Conservation (phyloP, 2,329 filamentous ascomycete species). For the Xylariaceae sp. region DNA sequence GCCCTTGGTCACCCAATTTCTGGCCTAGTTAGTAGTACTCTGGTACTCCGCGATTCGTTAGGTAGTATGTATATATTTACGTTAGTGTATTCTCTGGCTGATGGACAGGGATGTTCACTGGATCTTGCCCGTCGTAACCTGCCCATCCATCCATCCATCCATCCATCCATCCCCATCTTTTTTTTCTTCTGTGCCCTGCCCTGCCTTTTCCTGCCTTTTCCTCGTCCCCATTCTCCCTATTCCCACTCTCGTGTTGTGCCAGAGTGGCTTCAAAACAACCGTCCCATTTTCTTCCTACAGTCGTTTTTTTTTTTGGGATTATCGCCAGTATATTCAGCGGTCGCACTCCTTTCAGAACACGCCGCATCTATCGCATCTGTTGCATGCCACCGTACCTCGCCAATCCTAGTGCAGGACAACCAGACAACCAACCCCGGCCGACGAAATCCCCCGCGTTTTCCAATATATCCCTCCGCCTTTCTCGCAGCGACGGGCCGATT, state of each 20-base stretch:
- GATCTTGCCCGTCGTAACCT: slow-evolving; percentile 17
- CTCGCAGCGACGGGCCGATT: slow-evolving; percentile 40
- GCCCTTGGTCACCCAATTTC: slow-evolving; percentile 10
- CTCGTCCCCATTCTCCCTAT: slow-evolving; percentile 9
- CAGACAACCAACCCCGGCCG: slow-evolving; percentile 25
- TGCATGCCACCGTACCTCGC: slow-evolving; percentile 1
- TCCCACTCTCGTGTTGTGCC: slow-evolving; percentile 8
- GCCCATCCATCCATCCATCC: slow-evolving; percentile 4
- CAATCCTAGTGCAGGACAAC: slow-evolving; percentile 3
- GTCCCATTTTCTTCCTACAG: slow-evolving; percentile 9
- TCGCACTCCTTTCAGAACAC: slow-evolving; percentile 7
- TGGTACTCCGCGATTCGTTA: slow-evolving; percentile 21
- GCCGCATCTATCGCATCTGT: too few species aligned
- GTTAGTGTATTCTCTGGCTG: not conserved
- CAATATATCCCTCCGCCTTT: slow-evolving; percentile 37
- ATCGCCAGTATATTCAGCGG: slow-evolving; percentile 14
- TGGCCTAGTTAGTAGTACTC: too few species aligned
- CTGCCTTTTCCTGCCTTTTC: slow-evolving; percentile 6
- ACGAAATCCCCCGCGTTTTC: slow-evolving; percentile 24
- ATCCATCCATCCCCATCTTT: slow-evolving; percentile 23
- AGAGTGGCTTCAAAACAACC: slow-evolving; percentile 12
- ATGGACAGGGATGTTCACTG: slow-evolving; percentile 1
- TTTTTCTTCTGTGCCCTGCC: slow-evolving; percentile 12
- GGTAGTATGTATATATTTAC: too few species aligned
- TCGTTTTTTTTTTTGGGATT: slow-evolving; percentile 19